These are phyloP conservation scores for Trichoderma aggressivum DNA, from an alignment of 2,329 filamentous ascomycete genomes.

Conservation along the genomic window DNA sequence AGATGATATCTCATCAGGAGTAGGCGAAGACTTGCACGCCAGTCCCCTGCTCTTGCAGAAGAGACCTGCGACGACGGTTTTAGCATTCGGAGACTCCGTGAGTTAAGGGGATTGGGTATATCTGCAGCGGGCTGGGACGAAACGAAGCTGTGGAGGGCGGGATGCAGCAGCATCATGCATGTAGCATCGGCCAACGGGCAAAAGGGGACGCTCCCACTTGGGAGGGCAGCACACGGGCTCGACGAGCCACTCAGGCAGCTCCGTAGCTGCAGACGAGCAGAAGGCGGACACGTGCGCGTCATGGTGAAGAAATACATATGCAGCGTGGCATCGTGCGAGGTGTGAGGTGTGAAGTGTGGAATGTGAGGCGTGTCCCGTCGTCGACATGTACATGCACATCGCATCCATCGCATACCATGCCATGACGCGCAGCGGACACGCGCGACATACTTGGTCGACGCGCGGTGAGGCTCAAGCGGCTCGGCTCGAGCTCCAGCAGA, in stretches of 20 bases:
- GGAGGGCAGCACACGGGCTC: neutral
- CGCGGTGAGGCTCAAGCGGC: neutral
- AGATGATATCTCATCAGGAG: conserved; percentile 6
- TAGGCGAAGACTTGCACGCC: conserved; percentile 32
- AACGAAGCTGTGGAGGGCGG: neutral
- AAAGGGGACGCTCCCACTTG: neutral
- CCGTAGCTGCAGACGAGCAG: neutral
- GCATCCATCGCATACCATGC: neutral
- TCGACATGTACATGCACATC: neutral
- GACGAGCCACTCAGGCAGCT: neutral
- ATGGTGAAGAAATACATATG: neutral
- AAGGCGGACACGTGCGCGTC: neutral
- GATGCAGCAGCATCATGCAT: neutral
- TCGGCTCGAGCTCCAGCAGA: neutral
- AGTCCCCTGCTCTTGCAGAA: conserved; percentile 36
- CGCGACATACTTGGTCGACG: neutral
- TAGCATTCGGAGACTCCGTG: neutral
- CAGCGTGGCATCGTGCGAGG: neutral
- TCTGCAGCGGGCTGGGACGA: neutral
- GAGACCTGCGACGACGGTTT: conserved; percentile 25
- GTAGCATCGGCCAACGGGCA: neutral
- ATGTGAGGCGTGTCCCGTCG: too few species aligned
- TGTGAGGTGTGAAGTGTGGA: too few species aligned
- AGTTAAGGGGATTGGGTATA: neutral
- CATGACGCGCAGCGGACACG: neutral